phyloP scores from a whole-genome alignment of 179 eudicot species.

The Silene coronaria region DNA sequence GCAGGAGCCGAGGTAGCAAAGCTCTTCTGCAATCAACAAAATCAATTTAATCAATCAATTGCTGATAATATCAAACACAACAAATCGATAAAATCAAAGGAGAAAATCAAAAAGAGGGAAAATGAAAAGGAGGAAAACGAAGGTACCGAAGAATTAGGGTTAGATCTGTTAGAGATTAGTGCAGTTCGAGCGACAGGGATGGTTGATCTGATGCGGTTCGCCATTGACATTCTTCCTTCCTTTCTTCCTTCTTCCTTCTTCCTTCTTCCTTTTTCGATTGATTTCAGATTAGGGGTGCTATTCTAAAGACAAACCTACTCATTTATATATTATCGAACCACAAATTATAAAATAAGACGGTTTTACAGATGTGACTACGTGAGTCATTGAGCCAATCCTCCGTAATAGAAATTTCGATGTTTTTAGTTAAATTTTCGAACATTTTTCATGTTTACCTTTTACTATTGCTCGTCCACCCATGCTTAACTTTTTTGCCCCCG shows the following conservation, averaged over 20 bases:
- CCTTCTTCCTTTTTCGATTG: too few species aligned
- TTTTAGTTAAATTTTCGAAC: too few species aligned
- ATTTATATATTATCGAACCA: too few species aligned
- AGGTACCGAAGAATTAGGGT: slow-evolving; percentile 26
- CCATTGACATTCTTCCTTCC: slow-evolving; percentile 48
- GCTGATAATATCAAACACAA: too few species aligned
- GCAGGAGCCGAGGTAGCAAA: background rate
- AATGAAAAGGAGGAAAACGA: background rate
- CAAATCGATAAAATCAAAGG: background rate
- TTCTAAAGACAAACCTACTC: background rate
- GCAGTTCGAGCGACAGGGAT: slow-evolving; percentile 32
- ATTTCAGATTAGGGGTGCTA: too few species aligned
- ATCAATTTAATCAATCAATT: background rate
- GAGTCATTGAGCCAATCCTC: too few species aligned
- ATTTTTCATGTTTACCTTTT: too few species aligned
- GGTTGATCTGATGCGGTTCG: slow-evolving; percentile 62
- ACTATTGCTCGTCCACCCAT: too few species aligned
- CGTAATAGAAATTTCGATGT: too few species aligned
- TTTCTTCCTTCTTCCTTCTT: background rate
- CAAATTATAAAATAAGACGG: too few species aligned
- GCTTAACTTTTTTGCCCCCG: too few species aligned
- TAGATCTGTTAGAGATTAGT: slow-evolving; percentile 4
- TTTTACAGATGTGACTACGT: too few species aligned
- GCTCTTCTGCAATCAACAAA: background rate
- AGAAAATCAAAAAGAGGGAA: background rate